Percentiles rank a stretch among this genome's conserved stretches.
These are phyloP conservation scores for Galium porrigens DNA, from an alignment of 305 asterid genomes.

Conservation along the genomic window DNA sequence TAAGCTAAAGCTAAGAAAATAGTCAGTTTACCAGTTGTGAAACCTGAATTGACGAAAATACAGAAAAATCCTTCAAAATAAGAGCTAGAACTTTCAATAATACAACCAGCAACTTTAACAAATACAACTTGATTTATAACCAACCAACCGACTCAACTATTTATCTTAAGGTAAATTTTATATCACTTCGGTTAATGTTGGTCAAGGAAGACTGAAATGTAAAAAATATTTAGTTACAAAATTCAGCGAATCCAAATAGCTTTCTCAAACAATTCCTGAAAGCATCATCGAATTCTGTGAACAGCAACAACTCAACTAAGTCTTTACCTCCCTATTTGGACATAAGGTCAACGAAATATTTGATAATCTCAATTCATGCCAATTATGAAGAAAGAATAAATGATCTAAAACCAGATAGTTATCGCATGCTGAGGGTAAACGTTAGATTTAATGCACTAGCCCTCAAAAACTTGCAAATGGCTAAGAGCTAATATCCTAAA, in stretches of 20 bases:
- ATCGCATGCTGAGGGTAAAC: background rate
- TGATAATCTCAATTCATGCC: slow-evolving; percentile 5
- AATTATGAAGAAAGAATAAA: background rate
- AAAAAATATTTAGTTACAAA: background rate
- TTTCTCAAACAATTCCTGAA: background rate
- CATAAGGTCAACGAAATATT: background rate
- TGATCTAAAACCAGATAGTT: background rate
- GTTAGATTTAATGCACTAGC: background rate
- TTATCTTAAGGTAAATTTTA: background rate
- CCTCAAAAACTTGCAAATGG: background rate
- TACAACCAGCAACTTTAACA: background rate
- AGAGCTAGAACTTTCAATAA: background rate
- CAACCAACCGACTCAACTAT: background rate
- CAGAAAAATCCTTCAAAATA: background rate
- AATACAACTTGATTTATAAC: background rate
- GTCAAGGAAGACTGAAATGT: background rate
- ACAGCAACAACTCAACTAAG: background rate
- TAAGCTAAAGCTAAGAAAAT: background rate
- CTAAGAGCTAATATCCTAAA: background rate
- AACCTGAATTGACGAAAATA: background rate
- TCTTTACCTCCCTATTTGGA: background rate
- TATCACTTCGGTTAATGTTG: background rate
- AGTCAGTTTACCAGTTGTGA: background rate
- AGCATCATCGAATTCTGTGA: background rate
- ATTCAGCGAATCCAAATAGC: background rate